Base-by-base conservation (phyloP, 179 eudicot species). In the Beta macrorhiza region DNA sequence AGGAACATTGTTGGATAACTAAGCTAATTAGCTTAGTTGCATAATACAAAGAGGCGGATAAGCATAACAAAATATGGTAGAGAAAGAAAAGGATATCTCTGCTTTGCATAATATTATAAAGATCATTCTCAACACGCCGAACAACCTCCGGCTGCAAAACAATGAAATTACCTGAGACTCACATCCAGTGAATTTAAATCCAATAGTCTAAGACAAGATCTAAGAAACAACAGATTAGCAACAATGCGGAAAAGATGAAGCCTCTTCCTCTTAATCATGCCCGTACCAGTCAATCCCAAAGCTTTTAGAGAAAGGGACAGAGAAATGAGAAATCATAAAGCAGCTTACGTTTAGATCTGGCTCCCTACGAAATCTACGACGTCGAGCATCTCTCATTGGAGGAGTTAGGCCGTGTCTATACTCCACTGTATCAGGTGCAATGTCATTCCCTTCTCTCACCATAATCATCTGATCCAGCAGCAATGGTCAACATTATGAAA, bases 301-400 rank as follows among this genome's bases (percentile, higher is more conserved):
- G 4, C 42, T 2, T 37, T 29, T 29, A 29, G 32, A 29, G 32
- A 29, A 75, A 78, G 8, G 13, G 42, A 1, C 42, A 37, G 1
- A 37, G 82, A 37, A 37, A 37, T 37, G 42, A 37, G 42, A 37
- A 37, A 37, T 37, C 42, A 37, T 37, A 0, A 37, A 37, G 42
- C 42, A 37, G 1, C 42, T 72, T 88, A 96, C 98, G 85, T 91
- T 94, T 59, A 92, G 83, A 91, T 94, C 99, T 12, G 99, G 93
- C 84, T 96, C 98, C 72, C 96, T 88, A 59, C 98, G 93, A 87
- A 96, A 96, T 86, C 42, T 37, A 5, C 96, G 91, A 86, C 97
- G 92, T 52, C 97, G 94, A 75, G 97, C 99, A 89, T 96, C 99
- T 82, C 93, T 87, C 98, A 94, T 90, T 51, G 99, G 92, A 82